A percentile compares a stretch with the other conserved stretches of the same genome.
phyloP scores from a whole-genome alignment of 495 filamentous ascomycete genomes.

The Aspergillus incahuasiensis region DNA sequence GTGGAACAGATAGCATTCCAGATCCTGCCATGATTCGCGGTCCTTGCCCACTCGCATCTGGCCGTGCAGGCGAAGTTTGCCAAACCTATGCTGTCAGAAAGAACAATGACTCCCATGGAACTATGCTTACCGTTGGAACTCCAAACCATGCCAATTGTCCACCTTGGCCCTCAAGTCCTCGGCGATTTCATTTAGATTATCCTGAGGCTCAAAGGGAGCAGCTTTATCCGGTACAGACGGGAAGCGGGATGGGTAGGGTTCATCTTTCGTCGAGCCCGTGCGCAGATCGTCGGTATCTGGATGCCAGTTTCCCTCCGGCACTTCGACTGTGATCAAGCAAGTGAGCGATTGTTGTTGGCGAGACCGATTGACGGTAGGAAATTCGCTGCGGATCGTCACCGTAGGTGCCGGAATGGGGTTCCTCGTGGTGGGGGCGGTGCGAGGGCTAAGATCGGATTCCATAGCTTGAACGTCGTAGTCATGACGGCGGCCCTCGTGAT shows the following conservation, averaged over 20 bases:
- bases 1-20: slow-evolving; percentile 94
- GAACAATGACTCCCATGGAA: background rate
- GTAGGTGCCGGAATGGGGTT: slow-evolving; percentile 90
- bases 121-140: slow-evolving; percentile 70
- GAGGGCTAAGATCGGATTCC: slow-evolving; percentile 79
- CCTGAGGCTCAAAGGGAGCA: slow-evolving; percentile 45
- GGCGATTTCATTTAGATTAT: slow-evolving; percentile 77
- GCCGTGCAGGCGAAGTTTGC: slow-evolving; percentile 87
- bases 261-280: slow-evolving; percentile 49
- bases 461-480: slow-evolving; percentile 96
- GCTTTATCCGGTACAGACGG: slow-evolving; percentile 32
- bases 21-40: slow-evolving; percentile 93
- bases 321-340: slow-evolving; percentile 91
- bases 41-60: slow-evolving; percentile 95
- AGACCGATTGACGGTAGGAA: slow-evolving; percentile 86
- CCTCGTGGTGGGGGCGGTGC: slow-evolving; percentile 55
- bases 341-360: slow-evolving; percentile 94
- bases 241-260: slow-evolving; percentile 31
- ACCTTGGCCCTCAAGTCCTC: slow-evolving; percentile 80
- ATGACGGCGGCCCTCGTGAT: slow-evolving; percentile 72
- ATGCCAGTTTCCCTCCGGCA: slow-evolving; percentile 87
- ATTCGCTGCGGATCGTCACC: slow-evolving; percentile 93
- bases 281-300: slow-evolving; percentile 81
- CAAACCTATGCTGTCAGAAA: slow-evolving; percentile 58
- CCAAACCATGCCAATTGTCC: slow-evolving; percentile 98